Base-by-base conservation (phyloP, 306 rosid species). In the Citrullus colocynthis region DNA sequence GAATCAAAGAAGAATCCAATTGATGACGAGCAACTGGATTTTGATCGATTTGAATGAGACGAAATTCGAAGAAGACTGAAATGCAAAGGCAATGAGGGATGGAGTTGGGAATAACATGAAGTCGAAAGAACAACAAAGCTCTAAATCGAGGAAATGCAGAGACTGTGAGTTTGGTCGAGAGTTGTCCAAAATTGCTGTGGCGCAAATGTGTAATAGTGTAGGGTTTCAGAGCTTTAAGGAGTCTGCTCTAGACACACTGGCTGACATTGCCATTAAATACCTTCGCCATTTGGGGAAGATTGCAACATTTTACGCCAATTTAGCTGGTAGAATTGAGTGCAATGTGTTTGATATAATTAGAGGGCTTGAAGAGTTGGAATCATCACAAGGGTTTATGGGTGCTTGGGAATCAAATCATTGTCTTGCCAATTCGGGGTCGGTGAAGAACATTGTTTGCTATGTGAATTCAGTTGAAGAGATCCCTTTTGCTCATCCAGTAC, bases 401-500 rank as follows among this genome's bases (percentile, higher is more conserved):
- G 90, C 86, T 1, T 82, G 80, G 16, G 87, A 83, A 72, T 70
- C 83, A 17, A 17, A 32, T 2, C 81, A 66, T 52, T 90, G 93
- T 79, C 81, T 88, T 32, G 85, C 78, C 0, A 75, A 81, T 42
- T 87, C 88, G 0, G 84, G 86, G 18, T 80, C 71, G 0, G 78
- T 87, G 44, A 85, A 77, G 44, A 90, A 86, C 14, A 77, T 89
- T 51, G 56, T 76, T 17, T 55, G 65, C 51, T 87, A 84, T 45
- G 86, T 89, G 24, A 79, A 79, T 15, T 83, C 85, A 6, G 88
- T 69, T 4, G 89, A 87, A 51, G 96, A 90, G 80, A 75, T 87
- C 79, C 95, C 97, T 20, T 90, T 89, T 74, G 88, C 91, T 14
- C 91, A 89, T 56, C 88, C 96, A 0, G 75, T 94, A 67, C 93